Evolutionary conservation across 345 rosid genomes (phyloP), one percentile per base, ranked within the genome.

Genomic region (Mangifera indica): DNA sequence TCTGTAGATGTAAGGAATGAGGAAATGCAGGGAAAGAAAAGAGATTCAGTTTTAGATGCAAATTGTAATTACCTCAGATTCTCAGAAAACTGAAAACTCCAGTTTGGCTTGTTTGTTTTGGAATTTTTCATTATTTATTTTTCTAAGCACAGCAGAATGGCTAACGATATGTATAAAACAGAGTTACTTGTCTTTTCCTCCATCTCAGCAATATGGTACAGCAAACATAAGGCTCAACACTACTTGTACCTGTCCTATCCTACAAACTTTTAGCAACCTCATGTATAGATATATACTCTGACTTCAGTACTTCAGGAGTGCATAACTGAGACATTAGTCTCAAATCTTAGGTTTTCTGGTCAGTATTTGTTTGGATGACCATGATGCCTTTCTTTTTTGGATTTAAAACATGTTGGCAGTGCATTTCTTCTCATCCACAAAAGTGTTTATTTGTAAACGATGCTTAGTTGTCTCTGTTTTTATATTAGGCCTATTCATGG

Each of bases 1-100:
- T 57, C 59, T 64, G 56, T 45, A 20, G 26, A 62, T 66, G 53
- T 67, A 69, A 49, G 58, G 58, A 49, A 42, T 57, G 61, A 13
- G 66, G 51, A 32, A 62, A 56, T 22, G 13, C 51, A 12, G 24
- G 34, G 58, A 72, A 57, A 54, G 53, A 54, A 62, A 66, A 60
- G 42, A 51, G 51, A 13, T 62, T 60, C 42, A 48, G 20, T 29
- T 45, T 77, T 10, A 21, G 70, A 51, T 42, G 11, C 65, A 55
- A n/a, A 70, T 24, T 44, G 18, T 48, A 46, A 20, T 24, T 12
- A 45, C 34, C 14, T 37, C 42, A 37, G 10, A 37, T 37, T 37
- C 21, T 32, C 24, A 10, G 69, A 20, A 45, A 42, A 57, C 63
- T 58, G 26, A 22, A 53, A 20, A 58, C 15, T 17, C 60, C 60